Base-by-base conservation (phyloP, 371 early-diverging fungal species). In the Circinella umbellata region DNA sequence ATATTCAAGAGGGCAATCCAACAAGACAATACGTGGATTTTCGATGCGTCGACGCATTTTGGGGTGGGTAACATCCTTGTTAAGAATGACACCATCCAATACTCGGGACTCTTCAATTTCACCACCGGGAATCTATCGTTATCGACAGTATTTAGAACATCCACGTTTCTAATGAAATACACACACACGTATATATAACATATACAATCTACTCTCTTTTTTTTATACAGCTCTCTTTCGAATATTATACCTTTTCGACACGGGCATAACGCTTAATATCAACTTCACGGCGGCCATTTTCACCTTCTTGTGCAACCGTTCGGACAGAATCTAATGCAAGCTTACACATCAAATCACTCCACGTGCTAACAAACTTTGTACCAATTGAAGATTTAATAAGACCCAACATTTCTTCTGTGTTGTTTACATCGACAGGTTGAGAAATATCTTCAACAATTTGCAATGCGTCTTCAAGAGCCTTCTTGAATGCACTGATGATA, bases 1-100 rank as follows among this genome's bases (percentile, higher is more conserved):
- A 91, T 99, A 99, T 85, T 99, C 99, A 62, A 99, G 90, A 38
- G 99, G 99, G 79, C 99, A 99, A 87, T 99, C 99, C 68, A 99
- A 86, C 68, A 99, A 87, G 15, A 99, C 85, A 73, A 99, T 91
- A 69, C 99, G 93, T 20, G 99, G 99, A 83, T 99, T 99, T 80
- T 97, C 96, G 69, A 99, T 99, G 67, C 88, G 88, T 68, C 98
- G 94, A 73, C 99, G 94, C 99, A 99, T 99, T 87, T 98, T 96
- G 72, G 99, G 95, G 83, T 99, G 99, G 46, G 99, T 97, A 27
- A 99, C 95, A 81, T 98, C 99, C 92, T 99, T 99, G 91, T 99
- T 99, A 69, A 99, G 72, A 90, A 99, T 96, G 71, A 99, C 88
- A 67, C 99, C 99, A 78, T 99, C 96, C 79, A 99, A 84, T n/a